phyloP scores from a whole-genome alignment of 2,329 filamentous ascomycete genomes.

The Penicillium sp. region DNA sequence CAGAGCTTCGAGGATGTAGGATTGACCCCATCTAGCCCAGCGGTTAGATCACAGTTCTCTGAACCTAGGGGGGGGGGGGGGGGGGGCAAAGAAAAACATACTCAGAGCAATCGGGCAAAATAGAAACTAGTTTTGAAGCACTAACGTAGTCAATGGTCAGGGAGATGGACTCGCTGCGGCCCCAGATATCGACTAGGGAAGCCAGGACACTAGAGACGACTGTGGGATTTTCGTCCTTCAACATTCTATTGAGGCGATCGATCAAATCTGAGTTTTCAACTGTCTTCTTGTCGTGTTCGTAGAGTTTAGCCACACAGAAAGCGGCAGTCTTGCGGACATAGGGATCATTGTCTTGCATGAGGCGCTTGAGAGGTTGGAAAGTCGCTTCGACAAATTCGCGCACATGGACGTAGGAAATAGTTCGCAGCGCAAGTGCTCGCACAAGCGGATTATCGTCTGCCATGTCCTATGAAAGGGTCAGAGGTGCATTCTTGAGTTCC shows the following conservation, averaged over 20 bases:
- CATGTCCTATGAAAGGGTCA: constrained; percentile 66
- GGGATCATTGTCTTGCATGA: constrained; percentile 83
- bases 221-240: constrained; percentile 94
- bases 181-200: constrained; percentile 95
- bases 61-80: neutral
- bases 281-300: constrained; percentile 89
- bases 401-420: constrained; percentile 96
- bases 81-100: constrained; percentile 48
- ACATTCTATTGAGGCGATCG: constrained; percentile 80
- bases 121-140: constrained; percentile 96
- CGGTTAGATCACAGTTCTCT: constrained; percentile 10
- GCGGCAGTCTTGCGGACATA: constrained; percentile 98
- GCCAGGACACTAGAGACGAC: constrained; percentile 94
- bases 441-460: constrained; percentile 89
- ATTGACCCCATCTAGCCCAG: constrained; percentile 82
- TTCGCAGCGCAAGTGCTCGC: constrained; percentile 84
- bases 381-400: constrained; percentile 92
- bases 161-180: constrained; percentile 94
- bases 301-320: constrained; percentile 94
- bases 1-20: constrained; percentile 93
- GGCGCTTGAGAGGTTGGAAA: constrained; percentile 74
- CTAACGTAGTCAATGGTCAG: constrained; percentile 97
- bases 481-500: constrained; percentile 5
- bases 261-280: constrained; percentile 92
- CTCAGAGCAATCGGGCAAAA: constrained; percentile 95